Evolutionary conservation across 129 eudicot species (phyloP).

Genomic region (Glebionis coronaria): DNA sequence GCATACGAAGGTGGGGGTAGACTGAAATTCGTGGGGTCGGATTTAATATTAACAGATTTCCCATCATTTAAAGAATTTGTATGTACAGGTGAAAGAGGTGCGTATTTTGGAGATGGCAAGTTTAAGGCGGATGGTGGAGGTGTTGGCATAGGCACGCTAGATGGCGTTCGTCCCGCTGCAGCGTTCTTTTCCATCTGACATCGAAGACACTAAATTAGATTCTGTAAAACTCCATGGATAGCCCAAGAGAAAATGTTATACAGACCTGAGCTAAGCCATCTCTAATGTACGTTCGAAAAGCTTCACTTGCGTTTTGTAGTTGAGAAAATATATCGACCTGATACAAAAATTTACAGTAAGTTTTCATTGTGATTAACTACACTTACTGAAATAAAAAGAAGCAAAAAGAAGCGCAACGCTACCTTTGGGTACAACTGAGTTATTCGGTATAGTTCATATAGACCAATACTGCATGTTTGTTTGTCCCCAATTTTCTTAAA

Average conservation of each 20-base stretch:
- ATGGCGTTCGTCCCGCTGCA: conserved; percentile 98
- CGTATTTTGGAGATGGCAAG: conserved; percentile 79
- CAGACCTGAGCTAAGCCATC: conserved; percentile 95
- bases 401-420: not conserved
- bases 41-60: conserved; percentile 42
- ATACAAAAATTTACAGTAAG: not conserved
- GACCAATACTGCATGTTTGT: conserved; percentile 94
- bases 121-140: conserved; percentile 87
- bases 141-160: conserved; percentile 88
- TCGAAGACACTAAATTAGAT: not conserved
- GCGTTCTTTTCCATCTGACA: conserved; percentile 96
- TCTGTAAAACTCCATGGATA: not conserved
- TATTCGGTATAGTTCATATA: conserved; percentile 83
- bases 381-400: not conserved
- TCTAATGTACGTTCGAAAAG: conserved; percentile 95
- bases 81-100: conserved; percentile 83
- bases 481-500: conserved; percentile 98
- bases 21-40: conserved; percentile 71
- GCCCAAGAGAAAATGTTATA: not conserved
- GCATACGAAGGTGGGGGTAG: conserved; percentile 71
- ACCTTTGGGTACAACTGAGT: conserved; percentile 96
- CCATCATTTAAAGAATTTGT: conserved; percentile 58
- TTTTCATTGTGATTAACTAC: not conserved
- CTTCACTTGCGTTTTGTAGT: conserved; percentile 98
- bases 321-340: conserved; percentile 98